Base-by-base conservation (phyloP, 2,329 filamentous ascomycete genomes). In the Falciphora oryzae region DNA sequence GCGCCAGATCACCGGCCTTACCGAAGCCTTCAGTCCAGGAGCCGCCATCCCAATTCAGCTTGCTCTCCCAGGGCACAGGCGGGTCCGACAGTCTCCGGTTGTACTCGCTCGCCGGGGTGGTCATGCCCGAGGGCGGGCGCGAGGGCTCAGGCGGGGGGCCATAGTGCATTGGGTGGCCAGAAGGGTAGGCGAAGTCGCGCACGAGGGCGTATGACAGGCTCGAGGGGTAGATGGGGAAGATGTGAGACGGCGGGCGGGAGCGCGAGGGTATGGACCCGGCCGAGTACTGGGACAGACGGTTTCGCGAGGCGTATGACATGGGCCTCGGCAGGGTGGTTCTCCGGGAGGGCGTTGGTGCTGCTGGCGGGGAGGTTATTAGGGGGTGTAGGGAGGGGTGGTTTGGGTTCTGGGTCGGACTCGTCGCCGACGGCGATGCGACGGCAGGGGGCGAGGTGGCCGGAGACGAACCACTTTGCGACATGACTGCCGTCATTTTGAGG, bases 141-240 rank as follows among this genome's bases (percentile, higher is more conserved):
- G 86, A 88, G 31, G 86, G 82, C 70, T 93, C 89, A 53, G 89
- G 89, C 22, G 92, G 89, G n/a, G 94, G 91, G 1, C 95, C 95
- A 81, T 97, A 97, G 80, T 98, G 95, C 76, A 97, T 83, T 58
- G 92, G 93, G 75, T 98, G 91, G 64, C 84, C 83, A 31, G 85
- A 75, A 38, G 92, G 87, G 75, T 98, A 99, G 70, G 95, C 95
- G 78, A 98, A 99, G 81, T 99, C 95, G 72, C 95, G 90, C 69
- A 99, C 93, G 59, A 92, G 82, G n/a, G 93, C 88, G 75, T 97
- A 97, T 8, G 91, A 78, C 25, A 97, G 85, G 73, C 88, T 96
- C 65, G 93, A 95, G 71, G 92, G 89, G 76, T 92, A 95, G 71
- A 90, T 81, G 22, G 92, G 90, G 73, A 95, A 94, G 67, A 91